Evolutionary conservation across 768 basidiomycete genomes (phyloP).

Genomic region (Boletus reticuloceps): DNA sequence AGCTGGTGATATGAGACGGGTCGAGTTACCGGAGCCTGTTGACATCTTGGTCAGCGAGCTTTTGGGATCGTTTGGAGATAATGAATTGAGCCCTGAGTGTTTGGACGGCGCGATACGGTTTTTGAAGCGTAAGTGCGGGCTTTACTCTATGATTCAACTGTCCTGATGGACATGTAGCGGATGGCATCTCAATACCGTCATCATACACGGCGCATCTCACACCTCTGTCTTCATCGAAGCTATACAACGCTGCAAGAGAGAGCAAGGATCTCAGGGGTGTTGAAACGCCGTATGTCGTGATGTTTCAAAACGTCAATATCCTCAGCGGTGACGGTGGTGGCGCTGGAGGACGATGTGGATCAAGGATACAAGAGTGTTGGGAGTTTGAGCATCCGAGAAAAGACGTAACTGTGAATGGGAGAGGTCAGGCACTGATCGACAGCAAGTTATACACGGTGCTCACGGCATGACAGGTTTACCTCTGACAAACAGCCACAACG

Average conservation of each 20-base stretch:
- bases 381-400: conserved; percentile 91
- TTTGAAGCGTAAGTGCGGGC: conserved; percentile 65
- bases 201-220: conserved; percentile 96
- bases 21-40: conserved; percentile 80
- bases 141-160: background rate
- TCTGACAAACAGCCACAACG: conserved; percentile 94
- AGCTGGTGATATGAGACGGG: conserved; percentile 92
- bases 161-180: conserved; percentile 47
- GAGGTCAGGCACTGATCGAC: conserved; percentile 45
- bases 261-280: conserved; percentile 65
- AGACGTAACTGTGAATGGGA: conserved; percentile 69
- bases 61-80: conserved; percentile 96
- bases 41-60: conserved; percentile 97
- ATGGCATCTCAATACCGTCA: conserved; percentile 93
- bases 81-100: conserved; percentile 97
- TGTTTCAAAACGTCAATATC: conserved; percentile 93
- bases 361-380: conserved; percentile 93
- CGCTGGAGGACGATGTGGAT: conserved; percentile 65
- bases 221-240: conserved; percentile 90
- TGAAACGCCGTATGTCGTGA: conserved; percentile 98
- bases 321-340: conserved; percentile 75
- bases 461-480: conserved; percentile 62
- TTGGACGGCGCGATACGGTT: conserved; percentile 94
- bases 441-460: background rate
- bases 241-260: conserved; percentile 78